These are phyloP conservation scores for Leccinum boreale DNA, from an alignment of 768 basidiomycete species.

Conservation along the genomic window DNA sequence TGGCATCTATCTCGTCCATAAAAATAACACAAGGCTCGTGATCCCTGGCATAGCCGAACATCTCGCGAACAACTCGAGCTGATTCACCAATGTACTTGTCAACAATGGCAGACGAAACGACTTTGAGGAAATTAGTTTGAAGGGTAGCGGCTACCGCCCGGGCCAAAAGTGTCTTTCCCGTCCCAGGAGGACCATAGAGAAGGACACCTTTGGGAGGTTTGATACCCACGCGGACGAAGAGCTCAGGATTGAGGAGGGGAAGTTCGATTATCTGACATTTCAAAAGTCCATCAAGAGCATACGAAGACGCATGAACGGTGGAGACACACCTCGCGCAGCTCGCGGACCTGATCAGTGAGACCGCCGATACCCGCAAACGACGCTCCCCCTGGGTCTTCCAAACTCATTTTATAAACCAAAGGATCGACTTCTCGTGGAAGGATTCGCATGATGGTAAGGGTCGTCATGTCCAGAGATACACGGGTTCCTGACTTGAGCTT, in stretches of 20 bases:
- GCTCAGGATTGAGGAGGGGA: slow-evolving; percentile 88
- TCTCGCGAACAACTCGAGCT: slow-evolving; percentile 92
- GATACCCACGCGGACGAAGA: slow-evolving; percentile 95
- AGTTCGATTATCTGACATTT: slow-evolving; percentile 83
- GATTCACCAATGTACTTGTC: slow-evolving; percentile 99
- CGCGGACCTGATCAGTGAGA: slow-evolving; percentile 91
- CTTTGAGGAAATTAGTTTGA: slow-evolving; percentile 96
- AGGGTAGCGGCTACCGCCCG: slow-evolving; percentile 94
- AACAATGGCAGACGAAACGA: slow-evolving; percentile 96
- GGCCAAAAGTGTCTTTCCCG: slow-evolving; percentile 93
- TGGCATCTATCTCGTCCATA: slow-evolving; percentile 98
- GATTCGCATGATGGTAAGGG: slow-evolving; percentile 97
- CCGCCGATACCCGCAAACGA: slow-evolving; percentile 98
- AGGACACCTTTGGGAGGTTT: slow-evolving; percentile 95
- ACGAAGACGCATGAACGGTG: background rate
- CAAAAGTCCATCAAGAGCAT: background rate
- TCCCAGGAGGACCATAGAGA: slow-evolving; percentile 94
- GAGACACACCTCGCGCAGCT: slow-evolving; percentile 79
- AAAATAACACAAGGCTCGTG: slow-evolving; percentile 99
- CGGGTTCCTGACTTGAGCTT: slow-evolving; percentile 94
- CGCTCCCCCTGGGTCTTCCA: slow-evolving; percentile 95
- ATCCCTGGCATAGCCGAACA: slow-evolving; percentile 97
- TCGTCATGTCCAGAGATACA: slow-evolving; percentile 99
- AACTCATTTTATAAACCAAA: slow-evolving; percentile 98
- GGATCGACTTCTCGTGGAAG: slow-evolving; percentile 97